These are phyloP conservation scores for Russula earlei DNA, from an alignment of 768 basidiomycete species.

Conservation along the genomic window DNA sequence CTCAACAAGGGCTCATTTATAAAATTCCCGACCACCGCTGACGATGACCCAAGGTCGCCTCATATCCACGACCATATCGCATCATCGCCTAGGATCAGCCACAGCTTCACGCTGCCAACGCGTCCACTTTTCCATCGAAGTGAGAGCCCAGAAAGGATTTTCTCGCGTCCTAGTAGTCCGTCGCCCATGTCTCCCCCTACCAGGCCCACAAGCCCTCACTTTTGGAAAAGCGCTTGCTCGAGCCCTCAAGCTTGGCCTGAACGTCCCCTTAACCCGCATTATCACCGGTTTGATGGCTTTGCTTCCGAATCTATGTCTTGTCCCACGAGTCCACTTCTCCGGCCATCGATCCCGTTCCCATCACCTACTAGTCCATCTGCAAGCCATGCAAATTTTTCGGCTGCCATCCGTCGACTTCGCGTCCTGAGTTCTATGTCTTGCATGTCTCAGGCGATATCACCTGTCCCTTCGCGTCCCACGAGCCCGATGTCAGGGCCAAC, in stretches of 20 bases:
- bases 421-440: background rate
- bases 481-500: conserved; percentile 2
- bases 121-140: background rate
- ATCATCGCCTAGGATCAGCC: background rate
- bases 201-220: background rate
- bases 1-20: background rate
- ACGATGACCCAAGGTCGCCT: background rate
- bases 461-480: background rate
- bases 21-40: background rate
- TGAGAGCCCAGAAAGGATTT: background rate
- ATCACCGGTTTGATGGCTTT: background rate
- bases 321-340: conserved; percentile 11
- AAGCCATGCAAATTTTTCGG: background rate
- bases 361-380: conserved; percentile 1
- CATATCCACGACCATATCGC: background rate
- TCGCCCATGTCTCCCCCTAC: background rate
- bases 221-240: background rate
- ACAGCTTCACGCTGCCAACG: background rate
- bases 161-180: background rate
- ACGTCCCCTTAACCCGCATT: background rate
- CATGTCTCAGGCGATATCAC: background rate
- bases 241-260: background rate
- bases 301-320: conserved; percentile 2
- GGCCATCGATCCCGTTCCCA: background rate
- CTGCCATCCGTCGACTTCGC: conserved; percentile 4